Evolutionary conservation across 2,329 filamentous ascomycete species (phyloP), one percentile per base, ranked within the genome.

Genomic region (Anthostomella pinea): DNA sequence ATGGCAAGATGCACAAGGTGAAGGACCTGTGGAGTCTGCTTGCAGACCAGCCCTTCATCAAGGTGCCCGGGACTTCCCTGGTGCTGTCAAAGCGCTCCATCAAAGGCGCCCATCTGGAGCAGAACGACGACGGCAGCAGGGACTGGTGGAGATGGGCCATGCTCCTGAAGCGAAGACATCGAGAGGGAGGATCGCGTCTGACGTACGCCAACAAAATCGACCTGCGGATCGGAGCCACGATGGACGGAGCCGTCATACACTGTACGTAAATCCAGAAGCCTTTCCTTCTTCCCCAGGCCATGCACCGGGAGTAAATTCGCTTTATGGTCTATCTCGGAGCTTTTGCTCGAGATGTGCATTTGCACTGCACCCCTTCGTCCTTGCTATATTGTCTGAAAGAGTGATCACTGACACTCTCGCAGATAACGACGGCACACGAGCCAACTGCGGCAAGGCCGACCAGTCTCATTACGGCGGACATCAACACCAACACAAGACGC

Each of bases 181-280:
- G 52, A 38, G 48, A 51, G 8, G 45, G 52, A 8, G 48, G 60
- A 19, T 63, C 62, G 21, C 43, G 37, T 14, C 33, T 71, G 4
- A 52, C 63, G 8, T 54, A 56, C n/a, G 69, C 66, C 1, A 58
- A 52, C 2, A 60, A 54, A 11, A 65, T 74, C 18, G 69, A 73
- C 41, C 46, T 72, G 3, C 59, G 68, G 2, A 63, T 71, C 5
- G 70, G 70, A 4, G 58, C 52, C 25, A 47, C 54, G 6, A 62
- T 72, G 25, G 69, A 73, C 33, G 68, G 70, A 17, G 68, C 64
- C 5, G 59, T 67, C 20, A 63, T 73, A 3, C 56, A 67, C 41
- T 73, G n/a, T n/a, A n/a, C n/a, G n/a, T n/a, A n/a, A n/a, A n/a
- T n/a, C n/a, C n/a, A n/a, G n/a, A n/a, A n/a, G n/a, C n/a, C n/a